Evolutionary conservation across 768 basidiomycete genomes (phyloP).

Genomic region (Trametes villosa): DNA sequence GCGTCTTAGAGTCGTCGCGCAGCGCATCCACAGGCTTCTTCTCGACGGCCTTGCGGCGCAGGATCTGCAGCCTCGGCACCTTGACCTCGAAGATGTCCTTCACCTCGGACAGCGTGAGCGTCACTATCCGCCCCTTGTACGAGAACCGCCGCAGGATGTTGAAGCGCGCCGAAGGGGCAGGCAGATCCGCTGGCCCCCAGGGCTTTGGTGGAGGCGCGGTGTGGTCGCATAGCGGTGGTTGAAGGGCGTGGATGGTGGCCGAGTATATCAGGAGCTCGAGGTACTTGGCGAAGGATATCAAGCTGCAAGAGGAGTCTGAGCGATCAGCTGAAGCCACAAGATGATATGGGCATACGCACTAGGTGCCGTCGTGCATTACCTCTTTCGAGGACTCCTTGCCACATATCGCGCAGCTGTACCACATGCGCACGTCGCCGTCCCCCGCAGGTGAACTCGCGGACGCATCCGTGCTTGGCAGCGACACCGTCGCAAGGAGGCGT

Average conservation of each 20-base stretch:
- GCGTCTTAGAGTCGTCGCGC: slow-evolving; percentile 10
- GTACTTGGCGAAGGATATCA: slow-evolving; percentile 36
- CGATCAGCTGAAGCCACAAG: not conserved
- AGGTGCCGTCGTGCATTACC: slow-evolving; percentile 36
- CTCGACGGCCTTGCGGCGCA: slow-evolving; percentile 33
- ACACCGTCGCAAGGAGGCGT: slow-evolving; percentile 33
- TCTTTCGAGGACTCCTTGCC: slow-evolving; percentile 27
- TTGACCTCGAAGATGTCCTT: slow-evolving; percentile 65
- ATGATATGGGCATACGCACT: slow-evolving; percentile 22
- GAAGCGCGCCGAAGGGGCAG: slow-evolving; percentile 37
- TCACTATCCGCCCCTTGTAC: slow-evolving; percentile 41
- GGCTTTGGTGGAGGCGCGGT: slow-evolving; percentile 25
- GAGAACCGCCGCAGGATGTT: slow-evolving; percentile 49
- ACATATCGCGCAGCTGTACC: slow-evolving; percentile 37
- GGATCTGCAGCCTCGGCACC: slow-evolving; percentile 63
- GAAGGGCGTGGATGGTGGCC: slow-evolving; percentile 18
- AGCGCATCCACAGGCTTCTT: slow-evolving; percentile 14
- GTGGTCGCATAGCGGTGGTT: slow-evolving; percentile 30
- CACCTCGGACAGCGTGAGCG: slow-evolving; percentile 49
- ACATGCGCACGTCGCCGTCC: slow-evolving; percentile 32
- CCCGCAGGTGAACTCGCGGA: not conserved
- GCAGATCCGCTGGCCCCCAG: slow-evolving; percentile 25
- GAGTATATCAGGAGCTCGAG: slow-evolving; percentile 36
- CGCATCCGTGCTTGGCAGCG: not conserved
- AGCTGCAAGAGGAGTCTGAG: slow-evolving; percentile 13